Base-by-base conservation (phyloP, 352 stramenopile genomes). In the Globisporangium heterothallicum region DNA sequence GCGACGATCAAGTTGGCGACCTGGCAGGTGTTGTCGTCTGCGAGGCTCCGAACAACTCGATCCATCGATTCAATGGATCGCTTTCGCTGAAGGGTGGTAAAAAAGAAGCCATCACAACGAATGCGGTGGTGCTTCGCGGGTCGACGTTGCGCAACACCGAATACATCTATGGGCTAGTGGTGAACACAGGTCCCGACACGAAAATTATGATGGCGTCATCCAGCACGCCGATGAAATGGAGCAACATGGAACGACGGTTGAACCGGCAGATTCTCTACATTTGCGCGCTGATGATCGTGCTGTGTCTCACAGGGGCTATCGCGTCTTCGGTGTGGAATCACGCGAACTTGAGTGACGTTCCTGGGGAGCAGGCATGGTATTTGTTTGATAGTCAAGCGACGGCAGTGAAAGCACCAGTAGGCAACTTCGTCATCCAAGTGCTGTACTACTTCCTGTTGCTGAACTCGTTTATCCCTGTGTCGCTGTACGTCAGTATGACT, bases 381-480 rank as follows among this genome's bases (percentile, higher is more conserved):
- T 44, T 90, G 40, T 88, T 65, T 29, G 78, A 93, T 26, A 54
- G 29, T 0, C 44, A 63, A 2, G 59, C 82, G 7, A 69, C 68
- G 14, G 75, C 74, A 3, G 61, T 94, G 27, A 68, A 67, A 30
- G 53, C 67, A 7, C 84, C 84, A 0, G 74, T 75, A 3, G 75
- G 67, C n/a, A 86, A 88, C 44, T 92, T 92, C 38, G 68, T 96
- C 25, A 90, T 98, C 57, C 88, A 92, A 58, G 84, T 97, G 38
- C 79, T 97, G 21, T 96, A 96, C 59, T 97, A 96, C 62, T 94
- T 97, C 46, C 63, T 98, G 49, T 67, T 97, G 48, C 79, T 96
- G 34, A 96, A 95, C 58, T 94, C 87, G 34, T 97, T 98, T 72
- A 97, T 98, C 42, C 94, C 93, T 5, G 87, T 98, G 25, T 97